Evolutionary conservation across 208 protist genomes (phyloP).

Genomic region (Balamuthia mandrillaris): DNA sequence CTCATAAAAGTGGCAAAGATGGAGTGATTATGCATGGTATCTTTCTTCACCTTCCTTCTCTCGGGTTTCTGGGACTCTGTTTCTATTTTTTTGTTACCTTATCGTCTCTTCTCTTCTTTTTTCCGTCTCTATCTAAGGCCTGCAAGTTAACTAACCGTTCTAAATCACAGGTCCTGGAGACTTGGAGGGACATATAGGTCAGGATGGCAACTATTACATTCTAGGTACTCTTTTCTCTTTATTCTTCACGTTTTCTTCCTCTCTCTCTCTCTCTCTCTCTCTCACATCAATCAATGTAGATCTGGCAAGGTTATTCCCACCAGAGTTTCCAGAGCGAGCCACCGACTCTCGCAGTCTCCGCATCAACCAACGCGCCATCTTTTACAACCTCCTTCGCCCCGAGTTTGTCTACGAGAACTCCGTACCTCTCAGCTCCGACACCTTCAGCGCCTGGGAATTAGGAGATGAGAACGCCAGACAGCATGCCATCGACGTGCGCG

Average conservation of each 20-base stretch:
- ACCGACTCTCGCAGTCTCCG: neutral
- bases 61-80: neutral
- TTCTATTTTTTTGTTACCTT: neutral
- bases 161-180: constrained; percentile 14
- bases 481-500: constrained; percentile 27
- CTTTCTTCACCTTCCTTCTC: neutral
- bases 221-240: neutral
- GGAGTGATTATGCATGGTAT: neutral
- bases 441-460: neutral
- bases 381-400: constrained; percentile 36
- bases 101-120: neutral
- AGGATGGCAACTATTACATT: constrained; percentile 13
- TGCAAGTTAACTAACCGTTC: neutral
- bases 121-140: neutral
- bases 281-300: too few relatives aligned
- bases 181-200: constrained; percentile 24
- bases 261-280: too few relatives aligned
- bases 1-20: neutral
- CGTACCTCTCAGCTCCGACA: constrained; percentile 14
- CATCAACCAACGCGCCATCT: neutral
- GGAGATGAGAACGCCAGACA: neutral
- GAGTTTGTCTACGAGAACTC: constrained; percentile 24
- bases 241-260: neutral
- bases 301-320: constrained; percentile 26
- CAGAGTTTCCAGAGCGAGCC: neutral